Evolutionary conservation across 192 early-diverging fungal species (phyloP).

Genomic region (Backusella tuberculispora): DNA sequence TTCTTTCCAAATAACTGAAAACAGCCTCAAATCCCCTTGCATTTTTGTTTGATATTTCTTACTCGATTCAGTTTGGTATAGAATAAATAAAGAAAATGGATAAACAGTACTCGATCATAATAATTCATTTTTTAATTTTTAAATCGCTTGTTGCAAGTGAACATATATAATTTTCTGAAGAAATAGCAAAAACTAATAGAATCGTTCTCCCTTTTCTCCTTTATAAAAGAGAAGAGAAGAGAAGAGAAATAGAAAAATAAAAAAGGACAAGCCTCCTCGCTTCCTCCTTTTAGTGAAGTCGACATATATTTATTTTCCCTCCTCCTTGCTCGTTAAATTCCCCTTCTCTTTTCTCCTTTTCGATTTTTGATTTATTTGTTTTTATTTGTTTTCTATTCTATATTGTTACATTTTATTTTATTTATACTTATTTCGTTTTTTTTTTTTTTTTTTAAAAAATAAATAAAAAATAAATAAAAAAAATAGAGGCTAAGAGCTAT

Average conservation of each 20-base stretch:
- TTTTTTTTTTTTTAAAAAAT: too few species aligned
- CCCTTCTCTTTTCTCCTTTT: slow-evolving; percentile 12
- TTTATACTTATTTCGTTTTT: not conserved
- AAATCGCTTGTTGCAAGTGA: not conserved
- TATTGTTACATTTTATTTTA: not conserved
- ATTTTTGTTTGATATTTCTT: too few species aligned
- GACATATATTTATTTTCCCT: not conserved
- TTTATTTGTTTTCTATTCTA: not conserved
- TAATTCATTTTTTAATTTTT: not conserved
- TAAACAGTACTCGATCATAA: slow-evolving; percentile 9
- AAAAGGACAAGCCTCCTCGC: not conserved
- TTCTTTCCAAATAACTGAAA: too few species aligned
- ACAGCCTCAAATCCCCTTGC: too few species aligned
- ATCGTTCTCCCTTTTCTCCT: not conserved
- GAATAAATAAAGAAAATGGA: too few species aligned
- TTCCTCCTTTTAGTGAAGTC: slow-evolving; percentile 6
- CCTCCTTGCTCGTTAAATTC: not conserved
- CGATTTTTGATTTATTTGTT: not conserved
- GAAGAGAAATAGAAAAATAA: not conserved
- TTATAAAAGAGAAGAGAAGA: not conserved
- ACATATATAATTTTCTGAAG: too few species aligned
- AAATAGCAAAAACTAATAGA: not conserved
- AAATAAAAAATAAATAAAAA: too few species aligned
- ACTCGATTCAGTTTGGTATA: too few species aligned
- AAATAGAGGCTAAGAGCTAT: not conserved